A percentile compares a stretch with the other conserved stretches of the same genome.
phyloP scores from a whole-genome alignment of 2,329 filamentous ascomycete genomes.

The Ophiocordyceps camponoti-leonardi region DNA sequence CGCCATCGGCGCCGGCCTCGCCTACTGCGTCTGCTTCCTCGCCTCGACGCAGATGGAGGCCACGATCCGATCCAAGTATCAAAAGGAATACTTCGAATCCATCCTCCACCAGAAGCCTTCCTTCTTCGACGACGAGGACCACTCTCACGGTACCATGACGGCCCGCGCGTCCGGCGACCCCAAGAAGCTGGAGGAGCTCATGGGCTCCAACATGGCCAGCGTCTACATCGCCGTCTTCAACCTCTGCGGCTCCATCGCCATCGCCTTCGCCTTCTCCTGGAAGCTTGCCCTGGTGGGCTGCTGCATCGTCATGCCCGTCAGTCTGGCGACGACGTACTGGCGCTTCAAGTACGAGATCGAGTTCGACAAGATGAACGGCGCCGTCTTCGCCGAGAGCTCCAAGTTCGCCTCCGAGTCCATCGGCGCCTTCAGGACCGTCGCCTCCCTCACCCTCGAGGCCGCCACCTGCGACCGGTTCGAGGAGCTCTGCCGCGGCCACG shows the following conservation, averaged over 20 bases:
- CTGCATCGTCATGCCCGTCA: conserved; percentile 39
- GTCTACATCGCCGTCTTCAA: conserved; percentile 47
- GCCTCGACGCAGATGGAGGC: conserved; percentile 27
- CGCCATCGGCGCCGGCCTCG: conserved; percentile 31
- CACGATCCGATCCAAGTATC: conserved; percentile 33
- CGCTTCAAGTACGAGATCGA: conserved; percentile 42
- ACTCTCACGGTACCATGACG: conserved; percentile 43
- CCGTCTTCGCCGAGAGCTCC: conserved; percentile 53
- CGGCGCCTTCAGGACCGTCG: conserved; percentile 55
- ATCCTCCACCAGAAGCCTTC: conserved; percentile 41
- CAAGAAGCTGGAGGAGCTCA: conserved; percentile 42
- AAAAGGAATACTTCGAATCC: conserved; percentile 42
- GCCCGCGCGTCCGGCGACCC: conserved; percentile 38
- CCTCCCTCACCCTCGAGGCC: conserved; percentile 52
- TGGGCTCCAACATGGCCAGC: conserved; percentile 46
- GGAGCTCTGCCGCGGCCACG: conserved; percentile 38
- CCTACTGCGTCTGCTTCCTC: conserved; percentile 28
- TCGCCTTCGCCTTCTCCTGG: conserved; percentile 60
- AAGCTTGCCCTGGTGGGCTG: conserved; percentile 54
- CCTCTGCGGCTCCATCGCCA: conserved; percentile 43
- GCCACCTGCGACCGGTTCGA: conserved; percentile 45
- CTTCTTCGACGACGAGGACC: conserved; percentile 43
- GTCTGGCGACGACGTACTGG: conserved; percentile 29
- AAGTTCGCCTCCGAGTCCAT: conserved; percentile 62
- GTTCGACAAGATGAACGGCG: conserved; percentile 51